Conservation (phyloP, 768 basidiomycete genomes). For the Hypsizygus marmoreus region DNA sequence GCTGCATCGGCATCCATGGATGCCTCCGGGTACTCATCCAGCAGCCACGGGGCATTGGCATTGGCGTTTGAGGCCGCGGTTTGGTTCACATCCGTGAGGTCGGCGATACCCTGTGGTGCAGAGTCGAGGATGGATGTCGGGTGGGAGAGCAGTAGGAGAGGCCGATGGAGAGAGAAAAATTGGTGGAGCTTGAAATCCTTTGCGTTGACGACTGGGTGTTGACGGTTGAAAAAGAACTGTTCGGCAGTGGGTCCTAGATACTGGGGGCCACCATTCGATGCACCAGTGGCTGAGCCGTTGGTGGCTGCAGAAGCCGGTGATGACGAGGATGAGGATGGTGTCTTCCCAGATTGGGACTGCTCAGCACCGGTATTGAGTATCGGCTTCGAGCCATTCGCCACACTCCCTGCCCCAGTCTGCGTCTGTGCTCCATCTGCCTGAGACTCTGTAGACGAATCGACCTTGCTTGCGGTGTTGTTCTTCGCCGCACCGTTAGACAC, state of each 20-base stretch:
- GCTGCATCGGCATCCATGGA: slow-evolving; percentile 77
- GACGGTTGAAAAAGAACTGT: slow-evolving; percentile 11
- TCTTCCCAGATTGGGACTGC: slow-evolving; percentile 6
- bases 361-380: slow-evolving; percentile 13
- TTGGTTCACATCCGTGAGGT: slow-evolving; percentile 15
- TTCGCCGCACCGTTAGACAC: slow-evolving; percentile 33
- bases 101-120: slow-evolving; percentile 25
- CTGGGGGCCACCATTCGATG: neutral
- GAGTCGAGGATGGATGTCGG: slow-evolving; percentile 54
- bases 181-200: slow-evolving; percentile 81
- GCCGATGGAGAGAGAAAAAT: slow-evolving; percentile 83
- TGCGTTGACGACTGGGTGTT: slow-evolving; percentile 60
- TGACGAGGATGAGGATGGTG: slow-evolving; percentile 6
- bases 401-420: neutral
- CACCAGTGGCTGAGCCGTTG: neutral
- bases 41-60: slow-evolving; percentile 25
- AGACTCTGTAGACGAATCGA: slow-evolving; percentile 23
- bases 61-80: slow-evolving; percentile 7
- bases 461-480: slow-evolving; percentile 29
- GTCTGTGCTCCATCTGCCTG: slow-evolving; percentile 21
- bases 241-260: slow-evolving; percentile 1
- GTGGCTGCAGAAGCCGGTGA: slow-evolving; percentile 20
- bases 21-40: slow-evolving; percentile 47
- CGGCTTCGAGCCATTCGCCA: slow-evolving; percentile 1
- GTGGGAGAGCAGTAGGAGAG: slow-evolving; percentile 68